phyloP scores from a whole-genome alignment of 202 grass and related monocot species.

The Dendrocalamus latiflorus region DNA sequence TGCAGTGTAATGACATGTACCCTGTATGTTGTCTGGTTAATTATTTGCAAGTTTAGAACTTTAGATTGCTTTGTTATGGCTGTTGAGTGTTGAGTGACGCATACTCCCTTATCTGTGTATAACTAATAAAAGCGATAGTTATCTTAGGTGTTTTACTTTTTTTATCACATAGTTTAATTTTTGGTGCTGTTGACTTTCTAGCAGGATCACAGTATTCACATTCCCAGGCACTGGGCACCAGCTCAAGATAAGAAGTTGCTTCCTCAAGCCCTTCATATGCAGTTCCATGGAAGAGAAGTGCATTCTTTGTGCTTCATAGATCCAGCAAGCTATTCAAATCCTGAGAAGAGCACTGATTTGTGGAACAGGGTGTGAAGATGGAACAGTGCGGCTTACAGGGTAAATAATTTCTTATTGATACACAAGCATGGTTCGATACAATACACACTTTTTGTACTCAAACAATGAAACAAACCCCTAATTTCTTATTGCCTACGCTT shows the following conservation, averaged over 20 bases:
- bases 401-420: conserved; percentile 33
- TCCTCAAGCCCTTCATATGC: conserved; percentile 71
- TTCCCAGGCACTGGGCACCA: conserved; percentile 57
- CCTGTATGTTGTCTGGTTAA: not conserved
- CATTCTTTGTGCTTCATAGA: conserved; percentile 78
- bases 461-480: too few relatives aligned
- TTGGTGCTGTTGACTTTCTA: conserved; percentile 2
- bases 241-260: conserved; percentile 57
- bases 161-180: conserved; percentile 6
- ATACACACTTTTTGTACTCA: too few relatives aligned
- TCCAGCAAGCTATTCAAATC: conserved; percentile 32
- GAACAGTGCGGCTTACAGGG: conserved; percentile 81
- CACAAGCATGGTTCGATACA: not conserved
- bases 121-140: not conserved
- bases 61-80: not conserved
- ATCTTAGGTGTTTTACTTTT: not conserved
- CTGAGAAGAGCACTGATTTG: conserved; percentile 27
- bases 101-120: not conserved
- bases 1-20: not conserved
- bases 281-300: conserved; percentile 95
- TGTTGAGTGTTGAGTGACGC: not conserved
- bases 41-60: conserved; percentile 4
- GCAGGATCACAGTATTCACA: conserved; percentile 80
- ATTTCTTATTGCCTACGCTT: too few relatives aligned
- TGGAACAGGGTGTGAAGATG: conserved; percentile 90